Conservation (phyloP, 495 filamentous ascomycete genomes). For the Daldinia decipiens region DNA sequence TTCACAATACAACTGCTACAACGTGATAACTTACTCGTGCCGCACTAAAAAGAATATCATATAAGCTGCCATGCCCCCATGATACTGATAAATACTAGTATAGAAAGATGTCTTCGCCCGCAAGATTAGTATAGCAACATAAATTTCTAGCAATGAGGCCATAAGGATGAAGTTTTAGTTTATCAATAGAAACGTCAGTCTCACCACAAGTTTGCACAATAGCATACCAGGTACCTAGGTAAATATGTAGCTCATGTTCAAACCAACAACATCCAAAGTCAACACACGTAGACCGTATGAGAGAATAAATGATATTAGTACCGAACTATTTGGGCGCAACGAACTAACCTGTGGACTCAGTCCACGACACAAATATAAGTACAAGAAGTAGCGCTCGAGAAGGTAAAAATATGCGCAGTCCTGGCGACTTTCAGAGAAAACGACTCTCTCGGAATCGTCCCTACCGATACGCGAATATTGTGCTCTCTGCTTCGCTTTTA, state of each 20-base stretch:
- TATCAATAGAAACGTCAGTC: not conserved
- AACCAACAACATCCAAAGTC: not conserved
- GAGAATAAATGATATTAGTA: constrained; percentile 27
- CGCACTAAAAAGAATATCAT: not conserved
- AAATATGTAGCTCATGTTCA: not conserved
- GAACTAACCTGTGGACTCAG: constrained; percentile 28
- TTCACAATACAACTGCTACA: not conserved
- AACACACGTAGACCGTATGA: not conserved
- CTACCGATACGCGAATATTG: constrained; percentile 41
- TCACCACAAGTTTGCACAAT: not conserved
- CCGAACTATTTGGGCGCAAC: constrained; percentile 24
- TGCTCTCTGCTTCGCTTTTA: constrained; percentile 32
- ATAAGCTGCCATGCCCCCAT: not conserved
- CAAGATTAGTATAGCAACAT: not conserved
- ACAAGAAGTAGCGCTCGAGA: constrained; percentile 4
- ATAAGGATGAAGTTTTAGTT: not conserved
- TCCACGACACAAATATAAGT: constrained; percentile 35
- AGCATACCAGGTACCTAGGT: not conserved
- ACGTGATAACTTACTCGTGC: not conserved
- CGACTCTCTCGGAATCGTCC: not conserved
- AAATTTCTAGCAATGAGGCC: not conserved
- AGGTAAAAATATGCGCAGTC: constrained; percentile 7
- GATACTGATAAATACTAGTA: not conserved
- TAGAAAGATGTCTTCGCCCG: not conserved
- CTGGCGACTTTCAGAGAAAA: constrained; percentile 1